Conservation (phyloP, 1,284 basidiomycete genomes). For the Apiotrichum porosum region DNA sequence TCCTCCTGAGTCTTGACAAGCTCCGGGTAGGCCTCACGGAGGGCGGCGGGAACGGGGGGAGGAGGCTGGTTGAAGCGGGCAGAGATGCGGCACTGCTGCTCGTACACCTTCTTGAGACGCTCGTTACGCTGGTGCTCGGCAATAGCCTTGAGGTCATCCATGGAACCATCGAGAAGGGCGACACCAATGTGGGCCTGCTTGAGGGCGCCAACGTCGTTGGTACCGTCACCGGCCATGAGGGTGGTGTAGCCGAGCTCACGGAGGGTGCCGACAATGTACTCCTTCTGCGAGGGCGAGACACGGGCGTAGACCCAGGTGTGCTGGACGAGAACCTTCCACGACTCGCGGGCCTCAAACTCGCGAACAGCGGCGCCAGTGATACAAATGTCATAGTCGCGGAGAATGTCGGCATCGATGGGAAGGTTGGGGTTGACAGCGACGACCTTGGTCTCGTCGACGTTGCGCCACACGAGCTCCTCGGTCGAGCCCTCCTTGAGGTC, state of each 20-base stretch:
- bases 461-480: conserved; percentile 79
- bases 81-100: conserved; percentile 84
- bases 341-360: conserved; percentile 61
- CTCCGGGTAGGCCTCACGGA: conserved; percentile 79
- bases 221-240: conserved; percentile 94
- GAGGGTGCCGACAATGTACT: conserved; percentile 81
- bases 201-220: conserved; percentile 92
- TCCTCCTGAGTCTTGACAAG: conserved; percentile 82
- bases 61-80: conserved; percentile 84
- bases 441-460: conserved; percentile 80
- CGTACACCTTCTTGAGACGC: conserved; percentile 89
- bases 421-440: conserved; percentile 73
- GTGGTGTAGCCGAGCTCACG: conserved; percentile 83
- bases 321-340: conserved; percentile 74
- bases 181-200: conserved; percentile 95
- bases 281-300: conserved; percentile 91
- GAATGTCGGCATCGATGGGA: conserved; percentile 69
- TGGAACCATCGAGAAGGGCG: conserved; percentile 82
- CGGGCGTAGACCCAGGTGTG: conserved; percentile 96
- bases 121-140: conserved; percentile 84
- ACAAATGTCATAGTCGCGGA: conserved; percentile 86
- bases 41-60: conserved; percentile 76
- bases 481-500: conserved; percentile 77
- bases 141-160: conserved; percentile 85
- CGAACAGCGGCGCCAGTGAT: conserved; percentile 87